These are phyloP conservation scores for Golubevia sp. DNA, from an alignment of 1,284 basidiomycete genomes.

Conservation along the genomic window DNA sequence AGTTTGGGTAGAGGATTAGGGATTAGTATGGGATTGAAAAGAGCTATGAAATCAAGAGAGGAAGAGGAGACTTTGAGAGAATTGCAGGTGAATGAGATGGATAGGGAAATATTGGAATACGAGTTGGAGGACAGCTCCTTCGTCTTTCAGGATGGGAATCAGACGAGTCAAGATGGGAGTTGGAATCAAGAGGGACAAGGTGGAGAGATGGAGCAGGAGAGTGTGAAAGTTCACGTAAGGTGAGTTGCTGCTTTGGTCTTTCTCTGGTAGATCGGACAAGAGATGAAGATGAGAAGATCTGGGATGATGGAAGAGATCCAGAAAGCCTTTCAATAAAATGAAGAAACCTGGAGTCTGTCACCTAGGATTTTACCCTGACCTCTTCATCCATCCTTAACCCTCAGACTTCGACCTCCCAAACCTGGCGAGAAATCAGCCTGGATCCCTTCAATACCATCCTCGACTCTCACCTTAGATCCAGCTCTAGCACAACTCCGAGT, in stretches of 20 bases:
- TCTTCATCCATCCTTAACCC: background rate
- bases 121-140: background rate
- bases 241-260: too few species aligned
- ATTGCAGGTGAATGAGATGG: background rate
- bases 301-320: background rate
- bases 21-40: too few species aligned
- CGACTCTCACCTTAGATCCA: constrained; percentile 31
- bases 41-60: too few species aligned
- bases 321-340: constrained; percentile 1
- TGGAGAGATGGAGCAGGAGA: constrained; percentile 7
- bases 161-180: background rate
- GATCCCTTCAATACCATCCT: constrained; percentile 23
- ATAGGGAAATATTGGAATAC: background rate
- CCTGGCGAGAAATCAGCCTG: constrained; percentile 40
- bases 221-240: constrained; percentile 43
- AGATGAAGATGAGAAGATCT: background rate
- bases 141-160: background rate
- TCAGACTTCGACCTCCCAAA: constrained; percentile 27
- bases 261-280: too few species aligned
- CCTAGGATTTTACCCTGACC: too few species aligned
- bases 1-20: background rate
- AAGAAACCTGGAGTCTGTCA: too few species aligned
- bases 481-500: constrained; percentile 20
- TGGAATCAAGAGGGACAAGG: too few species aligned
- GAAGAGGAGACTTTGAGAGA: too few species aligned